These are phyloP conservation scores for Fusarium sp. DNA, from an alignment of 2,329 filamentous ascomycete genomes.

Conservation along the genomic window DNA sequence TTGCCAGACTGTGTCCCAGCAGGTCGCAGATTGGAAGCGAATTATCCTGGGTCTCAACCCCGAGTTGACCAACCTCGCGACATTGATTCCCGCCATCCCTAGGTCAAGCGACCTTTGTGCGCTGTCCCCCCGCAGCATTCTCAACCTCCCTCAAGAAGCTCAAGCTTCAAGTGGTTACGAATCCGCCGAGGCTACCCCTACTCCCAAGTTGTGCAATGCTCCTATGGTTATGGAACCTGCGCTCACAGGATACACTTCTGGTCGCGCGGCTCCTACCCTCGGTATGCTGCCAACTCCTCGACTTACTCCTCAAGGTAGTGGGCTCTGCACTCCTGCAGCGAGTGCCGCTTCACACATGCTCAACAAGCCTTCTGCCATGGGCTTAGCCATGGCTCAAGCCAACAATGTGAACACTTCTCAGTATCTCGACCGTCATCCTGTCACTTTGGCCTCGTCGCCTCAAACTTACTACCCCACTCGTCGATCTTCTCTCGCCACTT, in stretches of 20 bases:
- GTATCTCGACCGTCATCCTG: conserved; percentile 66
- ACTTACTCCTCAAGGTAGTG: conserved; percentile 67
- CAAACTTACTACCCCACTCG: conserved; percentile 64
- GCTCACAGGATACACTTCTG: conserved; percentile 60
- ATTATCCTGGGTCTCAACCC: conserved; percentile 70
- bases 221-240: conserved; percentile 63
- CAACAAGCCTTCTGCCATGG: conserved; percentile 68
- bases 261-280: conserved; percentile 65
- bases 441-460: conserved; percentile 64
- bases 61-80: conserved; percentile 70
- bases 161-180: conserved; percentile 53
- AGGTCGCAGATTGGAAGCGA: conserved; percentile 69
- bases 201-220: conserved; percentile 57
- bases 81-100: conserved; percentile 57
- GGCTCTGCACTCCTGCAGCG: conserved; percentile 72
- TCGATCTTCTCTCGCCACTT: conserved; percentile 73
- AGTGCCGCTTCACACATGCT: conserved; percentile 65
- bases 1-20: conserved; percentile 59
- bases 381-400: conserved; percentile 70
- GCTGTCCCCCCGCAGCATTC: conserved; percentile 59
- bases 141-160: conserved; percentile 59
- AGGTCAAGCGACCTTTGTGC: conserved; percentile 54
- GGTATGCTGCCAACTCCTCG: conserved; percentile 71
- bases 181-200: conserved; percentile 56
- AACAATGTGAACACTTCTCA: conserved; percentile 62